Evolutionary conservation across 2,329 filamentous ascomycete species (phyloP), one percentile per base, ranked within the genome.

Genomic region (Pseudopithomyces chartarum): DNA sequence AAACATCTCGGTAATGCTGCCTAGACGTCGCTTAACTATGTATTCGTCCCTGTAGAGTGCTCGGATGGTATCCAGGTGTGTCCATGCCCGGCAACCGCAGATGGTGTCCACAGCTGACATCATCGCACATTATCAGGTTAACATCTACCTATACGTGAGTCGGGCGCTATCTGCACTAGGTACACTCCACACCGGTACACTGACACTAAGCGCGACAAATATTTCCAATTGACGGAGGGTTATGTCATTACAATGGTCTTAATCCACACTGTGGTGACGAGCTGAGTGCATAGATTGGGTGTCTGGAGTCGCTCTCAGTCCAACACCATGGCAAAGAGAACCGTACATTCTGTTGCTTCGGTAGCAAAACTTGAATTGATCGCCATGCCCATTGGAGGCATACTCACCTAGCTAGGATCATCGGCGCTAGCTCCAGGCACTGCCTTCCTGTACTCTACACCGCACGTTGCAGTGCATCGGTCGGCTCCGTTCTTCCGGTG

Each of bases 31-130:
- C 33, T 38, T 19, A 7, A 48, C 26, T 29, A 8, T 29, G 26
- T 29, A 4, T 29, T 29, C 26, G 8, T 5, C 26, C 8, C 26
- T 29, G 26, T 8, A 29, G 5, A 5, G 5, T 29, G 8, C 26
- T 29, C 26, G 26, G 8, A 29, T 8, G 8, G 8, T 8, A 8
- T 29, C 19, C 3, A 38, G 11, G 20, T 10, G 19, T 38, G 19
- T n/a, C n/a, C 32, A 38, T 48, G 32, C 32, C 22, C 32, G 26
- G 15, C 13, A 13, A 39, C 15, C 29, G 47, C 26, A 29, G n/a
- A 22, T 22, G 48, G n/a, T 22, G 47, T 23, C 48, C 48, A 42
- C 48, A 26, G 23, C 23, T 51, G 48, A 51, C 48, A 51, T 51
- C 48, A 51, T 43, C 22, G 48, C 20, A 43, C 48, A 51, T 43